A percentile compares a stretch with the other conserved stretches of the same genome.
Conservation (phyloP, 495 filamentous ascomycete species). For the Mytilinidion resinicola region DNA sequence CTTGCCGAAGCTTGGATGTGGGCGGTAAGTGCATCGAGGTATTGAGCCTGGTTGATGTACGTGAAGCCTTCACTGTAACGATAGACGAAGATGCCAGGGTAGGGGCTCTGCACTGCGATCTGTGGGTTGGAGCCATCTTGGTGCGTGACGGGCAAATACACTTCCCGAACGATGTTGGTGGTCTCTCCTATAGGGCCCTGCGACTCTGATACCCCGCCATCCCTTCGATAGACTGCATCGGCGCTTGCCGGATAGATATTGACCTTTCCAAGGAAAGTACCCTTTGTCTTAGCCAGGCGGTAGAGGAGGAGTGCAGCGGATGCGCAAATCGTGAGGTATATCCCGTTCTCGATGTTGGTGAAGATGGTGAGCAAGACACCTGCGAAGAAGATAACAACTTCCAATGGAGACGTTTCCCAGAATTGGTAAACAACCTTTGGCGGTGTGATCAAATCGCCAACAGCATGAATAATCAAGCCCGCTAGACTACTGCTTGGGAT, state of each 20-base stretch:
- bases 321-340: constrained; percentile 75
- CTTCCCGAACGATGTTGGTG: constrained; percentile 49
- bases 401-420: constrained; percentile 84
- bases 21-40: constrained; percentile 70
- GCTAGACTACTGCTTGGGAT: constrained; percentile 77
- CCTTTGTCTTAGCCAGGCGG: constrained; percentile 74
- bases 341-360: constrained; percentile 79
- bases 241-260: constrained; percentile 80
- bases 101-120: constrained; percentile 67
- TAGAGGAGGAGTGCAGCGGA: constrained; percentile 74
- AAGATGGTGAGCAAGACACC: constrained; percentile 90
- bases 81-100: constrained; percentile 95
- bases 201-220: not conserved
- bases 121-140: constrained; percentile 86
- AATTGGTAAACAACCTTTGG: constrained; percentile 93
- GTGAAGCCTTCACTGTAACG: constrained; percentile 94
- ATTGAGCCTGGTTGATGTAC: constrained; percentile 88
- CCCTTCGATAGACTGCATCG: constrained; percentile 50
- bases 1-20: constrained; percentile 70
- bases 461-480: constrained; percentile 95
- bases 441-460: constrained; percentile 87
- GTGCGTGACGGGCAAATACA: constrained; percentile 87
- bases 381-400: constrained; percentile 87
- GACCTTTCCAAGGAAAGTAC: constrained; percentile 81
- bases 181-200: not conserved